These are phyloP conservation scores for Naganishia friedmannii DNA, from an alignment of 768 basidiomycete genomes.

Conservation along the genomic window DNA sequence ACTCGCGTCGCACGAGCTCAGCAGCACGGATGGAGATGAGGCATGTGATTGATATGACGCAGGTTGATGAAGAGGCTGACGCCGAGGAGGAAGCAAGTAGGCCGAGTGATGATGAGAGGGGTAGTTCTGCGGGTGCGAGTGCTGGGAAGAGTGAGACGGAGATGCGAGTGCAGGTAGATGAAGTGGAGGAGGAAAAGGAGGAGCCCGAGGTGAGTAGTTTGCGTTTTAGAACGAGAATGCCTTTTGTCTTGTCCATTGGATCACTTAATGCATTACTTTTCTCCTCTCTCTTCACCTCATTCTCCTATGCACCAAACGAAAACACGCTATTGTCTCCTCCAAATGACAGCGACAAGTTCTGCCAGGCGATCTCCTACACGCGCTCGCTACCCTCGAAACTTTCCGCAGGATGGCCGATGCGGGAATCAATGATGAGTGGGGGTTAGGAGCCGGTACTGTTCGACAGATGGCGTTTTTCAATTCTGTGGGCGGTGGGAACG, in stretches of 20 bases:
- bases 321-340: not conserved
- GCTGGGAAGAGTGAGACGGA: not conserved
- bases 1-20: not conserved
- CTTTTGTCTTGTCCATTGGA: not conserved
- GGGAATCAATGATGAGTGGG: conserved; percentile 8
- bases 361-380: conserved; percentile 8
- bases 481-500: not conserved
- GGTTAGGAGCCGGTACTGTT: conserved; percentile 1
- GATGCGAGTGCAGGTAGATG: no score
- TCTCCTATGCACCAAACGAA: not conserved
- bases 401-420: conserved; percentile 12
- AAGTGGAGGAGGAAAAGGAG: not conserved
- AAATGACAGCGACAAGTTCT: conserved; percentile 12
- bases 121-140: not conserved
- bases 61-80: conserved; percentile 4
- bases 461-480: conserved; percentile 5
- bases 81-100: not conserved
- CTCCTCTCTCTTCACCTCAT: not conserved
- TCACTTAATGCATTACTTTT: not conserved
- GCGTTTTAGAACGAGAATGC: not conserved
- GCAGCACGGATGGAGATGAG: conserved; percentile 16
- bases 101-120: not conserved
- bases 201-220: conserved; percentile 4
- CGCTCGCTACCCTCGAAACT: conserved; percentile 12
- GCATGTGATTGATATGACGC: conserved; percentile 26